Base-by-base conservation (phyloP, 306 rosid genomes). In the Gastrolobium villosum region DNA sequence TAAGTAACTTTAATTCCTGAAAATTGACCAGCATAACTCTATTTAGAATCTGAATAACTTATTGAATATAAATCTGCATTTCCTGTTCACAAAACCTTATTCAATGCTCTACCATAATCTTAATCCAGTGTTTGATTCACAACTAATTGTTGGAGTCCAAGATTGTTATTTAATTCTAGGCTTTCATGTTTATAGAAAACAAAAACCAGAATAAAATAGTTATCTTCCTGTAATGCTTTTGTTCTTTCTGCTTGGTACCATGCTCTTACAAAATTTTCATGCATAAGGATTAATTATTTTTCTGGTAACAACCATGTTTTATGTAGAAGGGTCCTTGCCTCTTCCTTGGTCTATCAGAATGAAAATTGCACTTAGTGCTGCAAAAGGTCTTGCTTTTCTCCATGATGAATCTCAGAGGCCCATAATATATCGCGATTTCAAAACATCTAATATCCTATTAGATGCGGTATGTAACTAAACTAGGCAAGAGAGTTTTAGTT, bases 271-370 rank as follows among this genome's bases (percentile, higher is more conserved):
- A 15, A 13, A 35, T 31, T n/a, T 53, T 32, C 5, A 37, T 79
- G 72, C 8, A 20, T n/a, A 44, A 41, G 34, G 56, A 60, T 74
- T 76, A 85, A 86, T 53, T 80, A 5, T 73, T 65, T 68, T 40
- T 68, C 80, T 79, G 77, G 79, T 85, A 74, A 86, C 81, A 78
- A 84, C 86, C 84, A 67, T 81, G 76, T 82, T 82, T 70, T 75
- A 48, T 88, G 79, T 64, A 79, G 89, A 82, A 94, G 99, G 99
- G 79, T 87, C 98, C 82, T 80, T 95, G 86, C 99, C 99, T 79
- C 98, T 95, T 83, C 99, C 99, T 10, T 95, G 99, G 99, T 89
- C 99, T 45, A 89, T 95, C 72, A 86, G 99, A 82, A 86, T 95
- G 97, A 92, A 88, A 88, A 92, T 95, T 83, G 97, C 98, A 40